phyloP scores from a whole-genome alignment of 108 stramenopile genomes.

The Cylindrotheca fusiformis region DNA sequence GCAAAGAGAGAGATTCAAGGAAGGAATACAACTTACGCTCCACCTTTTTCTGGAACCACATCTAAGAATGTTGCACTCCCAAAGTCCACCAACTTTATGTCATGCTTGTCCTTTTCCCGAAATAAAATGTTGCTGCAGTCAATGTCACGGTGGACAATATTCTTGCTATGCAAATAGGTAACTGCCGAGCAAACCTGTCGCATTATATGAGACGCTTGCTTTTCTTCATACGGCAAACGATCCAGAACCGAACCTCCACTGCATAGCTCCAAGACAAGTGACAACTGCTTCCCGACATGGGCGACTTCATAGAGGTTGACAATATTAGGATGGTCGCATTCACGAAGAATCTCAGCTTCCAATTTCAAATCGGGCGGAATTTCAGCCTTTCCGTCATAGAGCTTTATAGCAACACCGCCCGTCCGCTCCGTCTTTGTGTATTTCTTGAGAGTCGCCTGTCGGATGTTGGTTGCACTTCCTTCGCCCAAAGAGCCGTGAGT shows the following conservation, averaged over 20 bases:
- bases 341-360: constrained; percentile 69
- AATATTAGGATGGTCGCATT: constrained; percentile 89
- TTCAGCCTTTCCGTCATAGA: constrained; percentile 34
- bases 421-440: constrained; percentile 26
- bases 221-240: constrained; percentile 77
- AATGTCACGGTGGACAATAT: constrained; percentile 90
- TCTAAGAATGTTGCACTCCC: constrained; percentile 56
- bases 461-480: constrained; percentile 18
- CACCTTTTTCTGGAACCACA: constrained; percentile 22
- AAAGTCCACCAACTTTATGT: constrained; percentile 90
- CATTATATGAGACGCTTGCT: constrained; percentile 56
- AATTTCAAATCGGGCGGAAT: constrained; percentile 70
- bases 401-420: constrained; percentile 33
- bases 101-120: constrained; percentile 34
- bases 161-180: constrained; percentile 77
- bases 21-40: constrained; percentile 6
- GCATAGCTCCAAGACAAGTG: constrained; percentile 71
- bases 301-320: constrained; percentile 79
- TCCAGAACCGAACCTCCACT: constrained; percentile 84
- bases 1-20: no score
- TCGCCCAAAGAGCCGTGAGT: constrained; percentile 2
- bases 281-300: constrained; percentile 50
- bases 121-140: constrained; percentile 88
- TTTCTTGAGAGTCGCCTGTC: constrained; percentile 15
- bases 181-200: constrained; percentile 54